phyloP scores from a whole-genome alignment of 2,329 filamentous ascomycete species.

The Fusarium brachygibbosum region DNA sequence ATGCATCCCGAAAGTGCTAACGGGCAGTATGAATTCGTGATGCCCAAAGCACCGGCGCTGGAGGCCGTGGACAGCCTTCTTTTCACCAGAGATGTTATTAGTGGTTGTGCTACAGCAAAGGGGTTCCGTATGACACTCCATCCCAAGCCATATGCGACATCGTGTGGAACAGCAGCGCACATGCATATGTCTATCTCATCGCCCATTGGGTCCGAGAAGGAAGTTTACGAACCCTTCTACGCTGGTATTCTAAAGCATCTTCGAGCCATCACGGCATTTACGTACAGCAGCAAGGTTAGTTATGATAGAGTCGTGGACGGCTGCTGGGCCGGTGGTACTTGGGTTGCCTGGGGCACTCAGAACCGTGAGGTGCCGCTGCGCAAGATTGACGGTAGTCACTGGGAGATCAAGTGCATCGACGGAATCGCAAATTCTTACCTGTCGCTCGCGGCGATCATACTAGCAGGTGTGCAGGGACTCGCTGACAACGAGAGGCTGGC shows the following conservation, averaged over 20 bases:
- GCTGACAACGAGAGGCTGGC: constrained; percentile 55
- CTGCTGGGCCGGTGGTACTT: constrained; percentile 83
- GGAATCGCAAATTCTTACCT: constrained; percentile 85
- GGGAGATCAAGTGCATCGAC: constrained; percentile 85
- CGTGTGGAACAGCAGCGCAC: constrained; percentile 76
- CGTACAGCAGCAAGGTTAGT: constrained; percentile 73
- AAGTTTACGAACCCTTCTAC: constrained; percentile 75
- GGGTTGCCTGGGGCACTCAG: constrained; percentile 84
- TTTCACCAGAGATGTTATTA: constrained; percentile 77
- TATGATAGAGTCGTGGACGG: constrained; percentile 78
- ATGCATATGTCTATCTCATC: constrained; percentile 76
- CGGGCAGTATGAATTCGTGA: constrained; percentile 83
- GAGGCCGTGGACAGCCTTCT: constrained; percentile 79
- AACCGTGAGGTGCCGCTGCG: constrained; percentile 83
- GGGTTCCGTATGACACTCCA: constrained; percentile 78
- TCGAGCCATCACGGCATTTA: constrained; percentile 75
- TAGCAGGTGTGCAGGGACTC: constrained; percentile 51
- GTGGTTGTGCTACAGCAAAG: constrained; percentile 71
- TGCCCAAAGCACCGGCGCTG: constrained; percentile 73
- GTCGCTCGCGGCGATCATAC: constrained; percentile 56
- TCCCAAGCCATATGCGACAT: constrained; percentile 73
- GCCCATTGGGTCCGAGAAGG: constrained; percentile 53
- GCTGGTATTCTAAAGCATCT: constrained; percentile 78
- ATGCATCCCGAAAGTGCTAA: constrained; percentile 80
- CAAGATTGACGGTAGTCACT: constrained; percentile 75